Evolutionary conservation across 208 protist species (phyloP), one percentile per base, ranked within the genome.

Genomic region (Wallacemonas rigidus): DNA sequence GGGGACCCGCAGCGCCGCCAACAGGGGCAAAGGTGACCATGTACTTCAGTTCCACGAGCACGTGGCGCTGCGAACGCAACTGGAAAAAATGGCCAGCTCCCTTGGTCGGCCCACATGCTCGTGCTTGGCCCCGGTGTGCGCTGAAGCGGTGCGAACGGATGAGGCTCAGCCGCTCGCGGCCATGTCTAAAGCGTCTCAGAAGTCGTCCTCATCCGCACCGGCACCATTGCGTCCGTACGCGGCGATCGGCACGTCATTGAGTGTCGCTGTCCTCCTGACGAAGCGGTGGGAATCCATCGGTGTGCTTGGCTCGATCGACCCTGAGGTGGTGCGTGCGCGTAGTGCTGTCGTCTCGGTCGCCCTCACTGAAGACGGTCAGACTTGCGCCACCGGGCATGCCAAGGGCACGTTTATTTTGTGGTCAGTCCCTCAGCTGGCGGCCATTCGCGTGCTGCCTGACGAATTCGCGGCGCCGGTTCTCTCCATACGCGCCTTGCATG

Each of bases 11-110:
- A 65, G 50, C 35, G n/a, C 62, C 8, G 57, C 62, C n/a, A 40
- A 47, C 8, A 53, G 63, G 40, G 47, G 35, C 7, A 65, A 77
- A 0, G 80, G 69, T 12, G 74, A 79, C 44, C 38, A 73, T 26
- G 75, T 90, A 17, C 72, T 93, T 71, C 85, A 87, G 68, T 70
- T 91, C 17, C 86, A 93, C 69, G 82, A 88, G 60, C 82, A 90
- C 71, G 67, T 84, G 8, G 76, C 79, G 5, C 70, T 95, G 56
- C 78, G 76, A 26, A 68, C 67, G 11, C 69, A 77, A 48, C 53
- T 93, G 38, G 48, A 68, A 36, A 60, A 74, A 8, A 41, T 79
- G 15, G 67, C 71, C 51, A 76, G 75, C 51, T 67, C 79, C 0
- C 60, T 81, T 4, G 90, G 87, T 3, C 69, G 61, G 45, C 88